Conservation (phyloP, 2,329 filamentous ascomycete genomes). For the Nannizziopsis arthrosporioides region DNA sequence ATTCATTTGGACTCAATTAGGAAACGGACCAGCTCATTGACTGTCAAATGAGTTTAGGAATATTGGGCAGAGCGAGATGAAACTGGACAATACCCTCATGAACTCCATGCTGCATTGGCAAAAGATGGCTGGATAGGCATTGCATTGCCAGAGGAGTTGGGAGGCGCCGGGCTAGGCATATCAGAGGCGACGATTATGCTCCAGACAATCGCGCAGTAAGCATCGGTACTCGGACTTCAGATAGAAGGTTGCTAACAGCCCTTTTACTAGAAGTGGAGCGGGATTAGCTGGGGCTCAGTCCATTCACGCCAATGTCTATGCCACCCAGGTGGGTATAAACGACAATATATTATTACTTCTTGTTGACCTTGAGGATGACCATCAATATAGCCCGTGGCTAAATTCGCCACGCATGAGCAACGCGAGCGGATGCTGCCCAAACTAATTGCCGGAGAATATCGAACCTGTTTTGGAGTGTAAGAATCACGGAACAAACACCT, state of each 20-base stretch:
- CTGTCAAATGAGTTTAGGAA: conserved; percentile 24
- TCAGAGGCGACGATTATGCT: conserved; percentile 80
- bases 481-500: conserved; percentile 1
- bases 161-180: conserved; percentile 63
- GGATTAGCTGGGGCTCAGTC: conserved; percentile 59
- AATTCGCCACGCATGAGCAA: conserved; percentile 58
- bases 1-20: not conserved
- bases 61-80: conserved; percentile 70
- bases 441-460: conserved; percentile 59
- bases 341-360: not conserved
- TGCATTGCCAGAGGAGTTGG: conserved; percentile 60
- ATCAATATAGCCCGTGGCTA: conserved; percentile 45
- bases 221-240: not conserved
- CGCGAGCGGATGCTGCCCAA: conserved; percentile 52
- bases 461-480: conserved; percentile 64
- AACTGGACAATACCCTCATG: conserved; percentile 56
- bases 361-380: not conserved
- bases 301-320: conserved; percentile 45
- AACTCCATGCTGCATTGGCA: conserved; percentile 64
- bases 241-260: not conserved
- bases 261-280: conserved; percentile 46
- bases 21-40: not conserved
- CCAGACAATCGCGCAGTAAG: conserved; percentile 62
- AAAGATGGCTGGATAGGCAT: conserved; percentile 72
- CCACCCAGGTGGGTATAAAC: conserved; percentile 47